phyloP scores from a whole-genome alignment of 1,284 basidiomycete species.

The Bjerkandera adusta region DNA sequence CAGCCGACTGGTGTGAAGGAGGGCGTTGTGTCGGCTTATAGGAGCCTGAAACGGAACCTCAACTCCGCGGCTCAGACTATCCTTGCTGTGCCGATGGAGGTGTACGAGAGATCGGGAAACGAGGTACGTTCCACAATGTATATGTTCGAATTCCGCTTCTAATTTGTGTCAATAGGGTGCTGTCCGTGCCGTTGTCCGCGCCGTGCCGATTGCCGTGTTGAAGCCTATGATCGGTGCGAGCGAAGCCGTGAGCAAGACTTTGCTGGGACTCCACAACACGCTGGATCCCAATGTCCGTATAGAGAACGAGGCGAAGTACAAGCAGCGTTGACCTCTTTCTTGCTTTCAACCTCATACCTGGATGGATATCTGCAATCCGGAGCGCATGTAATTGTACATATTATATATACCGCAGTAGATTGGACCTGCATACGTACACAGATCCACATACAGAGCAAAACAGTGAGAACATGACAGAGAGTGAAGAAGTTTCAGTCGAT shows the following conservation, averaged over 20 bases:
- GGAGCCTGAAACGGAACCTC: conserved; percentile 80
- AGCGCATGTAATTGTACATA: conserved; percentile 21
- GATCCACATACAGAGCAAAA: conserved; percentile 1
- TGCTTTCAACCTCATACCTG: conserved; percentile 1
- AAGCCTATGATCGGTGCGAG: conserved; percentile 97
- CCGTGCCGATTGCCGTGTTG: conserved; percentile 94
- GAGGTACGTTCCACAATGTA: conserved; percentile 54
- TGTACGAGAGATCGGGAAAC: conserved; percentile 88
- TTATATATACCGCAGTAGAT: conserved; percentile 13
- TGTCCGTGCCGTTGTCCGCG: conserved; percentile 89
- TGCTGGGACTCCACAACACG: conserved; percentile 89
- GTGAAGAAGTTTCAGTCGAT: conserved; percentile 49
- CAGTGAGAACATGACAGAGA: conserved; percentile 8
- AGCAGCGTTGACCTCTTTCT: conserved; percentile 50
- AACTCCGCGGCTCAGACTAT: conserved; percentile 97
- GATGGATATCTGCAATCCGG: conserved; percentile 21
- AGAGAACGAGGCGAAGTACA: conserved; percentile 89
- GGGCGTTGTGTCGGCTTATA: conserved; percentile 90
- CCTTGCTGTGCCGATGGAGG: conserved; percentile 98
- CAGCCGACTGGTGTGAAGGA: conserved; percentile 85
- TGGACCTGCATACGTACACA: conserved; percentile 7
- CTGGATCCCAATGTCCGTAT: conserved; percentile 77
- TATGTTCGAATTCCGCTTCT: background rate
- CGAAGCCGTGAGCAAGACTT: conserved; percentile 93
- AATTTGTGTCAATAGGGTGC: conserved; percentile 59